Evolutionary conservation across 225 moss, liverwort and hornwort species (phyloP).

Genomic region (Pseudoscleropodium purum): DNA sequence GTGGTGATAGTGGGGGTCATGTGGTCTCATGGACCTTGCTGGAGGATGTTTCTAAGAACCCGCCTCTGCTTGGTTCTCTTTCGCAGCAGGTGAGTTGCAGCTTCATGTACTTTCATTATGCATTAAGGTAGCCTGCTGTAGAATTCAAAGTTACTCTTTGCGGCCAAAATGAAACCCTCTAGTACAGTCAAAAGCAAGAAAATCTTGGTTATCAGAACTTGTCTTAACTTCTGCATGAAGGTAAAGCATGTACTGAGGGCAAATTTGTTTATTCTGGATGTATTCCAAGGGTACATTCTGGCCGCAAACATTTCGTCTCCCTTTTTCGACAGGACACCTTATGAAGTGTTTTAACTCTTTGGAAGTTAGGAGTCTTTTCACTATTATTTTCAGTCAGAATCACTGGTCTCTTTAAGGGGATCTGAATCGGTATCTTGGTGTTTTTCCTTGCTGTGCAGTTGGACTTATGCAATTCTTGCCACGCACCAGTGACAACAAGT

Average conservation of each 20-base stretch:
- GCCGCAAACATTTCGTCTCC: neutral
- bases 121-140: neutral
- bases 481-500: conserved; percentile 21
- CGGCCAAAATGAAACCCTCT: neutral
- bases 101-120: neutral
- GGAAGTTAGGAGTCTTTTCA: neutral
- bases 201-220: neutral
- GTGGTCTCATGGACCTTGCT: conserved; percentile 85
- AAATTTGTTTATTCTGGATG: neutral
- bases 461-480: conserved; percentile 65
- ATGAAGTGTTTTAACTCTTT: neutral
- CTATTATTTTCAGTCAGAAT: neutral
- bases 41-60: conserved; percentile 67
- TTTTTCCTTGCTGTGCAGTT: conserved; percentile 25
- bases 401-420: neutral
- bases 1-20: conserved; percentile 90
- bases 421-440: neutral
- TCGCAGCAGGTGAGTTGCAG: conserved; percentile 18
- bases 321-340: neutral
- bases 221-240: neutral
- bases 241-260: neutral
- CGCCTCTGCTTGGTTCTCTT: conserved; percentile 40
- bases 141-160: neutral
- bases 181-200: neutral
- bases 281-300: neutral